Conservation (phyloP, 2,329 filamentous ascomycete species). For the Ophiostoma novo-ulmi region DNA sequence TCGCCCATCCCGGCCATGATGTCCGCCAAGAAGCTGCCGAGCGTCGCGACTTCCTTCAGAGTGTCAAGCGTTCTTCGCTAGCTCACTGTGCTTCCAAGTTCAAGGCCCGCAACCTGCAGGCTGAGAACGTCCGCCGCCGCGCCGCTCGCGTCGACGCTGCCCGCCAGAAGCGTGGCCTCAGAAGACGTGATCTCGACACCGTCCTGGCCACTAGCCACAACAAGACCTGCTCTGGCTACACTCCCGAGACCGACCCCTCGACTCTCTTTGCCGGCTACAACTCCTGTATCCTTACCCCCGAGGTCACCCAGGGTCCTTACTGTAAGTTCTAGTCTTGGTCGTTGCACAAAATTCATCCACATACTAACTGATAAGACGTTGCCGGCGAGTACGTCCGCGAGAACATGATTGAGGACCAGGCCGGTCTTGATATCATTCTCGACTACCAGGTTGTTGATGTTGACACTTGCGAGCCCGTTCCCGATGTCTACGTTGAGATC, state of each 20-base stretch:
- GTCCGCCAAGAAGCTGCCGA: conserved; percentile 39
- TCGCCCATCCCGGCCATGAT: conserved; percentile 42
- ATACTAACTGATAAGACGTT: conserved; percentile 33
- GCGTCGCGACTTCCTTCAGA: conserved; percentile 38
- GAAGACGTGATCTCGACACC: conserved; percentile 14
- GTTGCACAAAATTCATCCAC: too few species aligned
- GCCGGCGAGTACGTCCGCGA: conserved; percentile 47
- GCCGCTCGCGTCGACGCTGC: conserved; percentile 21
- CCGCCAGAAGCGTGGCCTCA: conserved; percentile 6
- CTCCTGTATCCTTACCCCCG: conserved; percentile 48
- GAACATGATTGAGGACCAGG: conserved; percentile 44
- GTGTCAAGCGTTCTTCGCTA: conserved; percentile 33
- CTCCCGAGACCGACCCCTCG: conserved; percentile 33
- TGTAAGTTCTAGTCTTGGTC: conserved; percentile 28
- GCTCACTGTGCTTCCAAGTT: conserved; percentile 39
- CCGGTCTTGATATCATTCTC: conserved; percentile 45
- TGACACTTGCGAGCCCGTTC: conserved; percentile 48
- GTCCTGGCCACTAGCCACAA: conserved; percentile 50
- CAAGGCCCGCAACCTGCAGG: conserved; percentile 37
- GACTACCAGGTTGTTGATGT: conserved; percentile 53
- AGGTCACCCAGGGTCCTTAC: conserved; percentile 51
- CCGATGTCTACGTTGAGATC: conserved; percentile 47
- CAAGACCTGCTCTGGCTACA: conserved; percentile 32
- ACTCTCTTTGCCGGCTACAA: conserved; percentile 41
- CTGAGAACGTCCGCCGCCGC: conserved; percentile 37